phyloP scores from a whole-genome alignment of 2,329 filamentous ascomycete genomes.

The Plenodomus lindquistii region DNA sequence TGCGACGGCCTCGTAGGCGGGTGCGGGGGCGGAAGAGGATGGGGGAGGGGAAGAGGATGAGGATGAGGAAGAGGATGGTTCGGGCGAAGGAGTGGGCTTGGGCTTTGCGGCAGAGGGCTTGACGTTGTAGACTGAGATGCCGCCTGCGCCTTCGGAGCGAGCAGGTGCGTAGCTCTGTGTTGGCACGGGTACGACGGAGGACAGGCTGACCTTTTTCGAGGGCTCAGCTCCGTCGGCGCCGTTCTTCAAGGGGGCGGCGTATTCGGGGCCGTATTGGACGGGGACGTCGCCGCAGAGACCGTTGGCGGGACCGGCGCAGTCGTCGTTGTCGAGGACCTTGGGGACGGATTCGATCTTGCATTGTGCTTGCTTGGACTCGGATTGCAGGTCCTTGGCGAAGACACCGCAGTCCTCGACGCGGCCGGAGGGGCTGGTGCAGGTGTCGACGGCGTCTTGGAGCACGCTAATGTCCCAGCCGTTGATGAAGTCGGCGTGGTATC shows the following conservation, averaged over 20 bases:
- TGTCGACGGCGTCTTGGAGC: conserved; percentile 69
- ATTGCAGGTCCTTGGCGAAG: conserved; percentile 64
- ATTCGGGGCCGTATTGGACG: conserved; percentile 51
- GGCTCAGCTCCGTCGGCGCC: conserved; percentile 25
- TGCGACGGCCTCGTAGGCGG: conserved; percentile 3
- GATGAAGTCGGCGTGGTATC: conserved; percentile 72
- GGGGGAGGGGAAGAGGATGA: conserved; percentile 9
- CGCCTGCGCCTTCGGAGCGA: conserved; percentile 33
- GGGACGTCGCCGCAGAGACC: conserved; percentile 69
- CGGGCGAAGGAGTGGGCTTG: background rate
- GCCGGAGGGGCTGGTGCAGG: conserved; percentile 74
- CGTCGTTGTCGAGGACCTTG: conserved; percentile 58
- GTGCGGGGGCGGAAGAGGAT: too few relatives aligned
- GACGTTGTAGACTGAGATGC: conserved; percentile 39
- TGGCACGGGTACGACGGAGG: conserved; percentile 30
- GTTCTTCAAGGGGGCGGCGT: conserved; percentile 39
- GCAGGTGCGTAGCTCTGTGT: conserved; percentile 41
- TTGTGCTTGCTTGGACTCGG: conserved; percentile 54
- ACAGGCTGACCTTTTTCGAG: conserved; percentile 23
- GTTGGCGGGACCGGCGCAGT: conserved; percentile 59
- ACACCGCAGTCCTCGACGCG: conserved; percentile 72
- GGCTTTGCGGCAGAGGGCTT: conserved; percentile 10
- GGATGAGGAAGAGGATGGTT: conserved; percentile 3
- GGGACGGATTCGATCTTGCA: conserved; percentile 68
- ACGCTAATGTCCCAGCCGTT: conserved; percentile 70